Evolutionary conservation across 371 early-diverging fungal species (phyloP).

Genomic region (Neoconidiobolus thromboides): DNA sequence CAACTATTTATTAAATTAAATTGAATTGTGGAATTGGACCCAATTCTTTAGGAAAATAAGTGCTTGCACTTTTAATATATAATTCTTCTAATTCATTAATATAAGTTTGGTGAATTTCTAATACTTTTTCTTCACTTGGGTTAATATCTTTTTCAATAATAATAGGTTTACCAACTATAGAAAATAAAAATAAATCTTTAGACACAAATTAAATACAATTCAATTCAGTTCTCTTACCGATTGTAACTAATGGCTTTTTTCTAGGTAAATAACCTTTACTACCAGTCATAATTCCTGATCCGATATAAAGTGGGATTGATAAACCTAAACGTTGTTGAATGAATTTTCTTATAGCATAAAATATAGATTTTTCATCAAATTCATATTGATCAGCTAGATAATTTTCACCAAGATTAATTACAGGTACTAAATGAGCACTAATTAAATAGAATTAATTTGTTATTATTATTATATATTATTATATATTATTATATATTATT

Average conservation of each 20-base stretch:
- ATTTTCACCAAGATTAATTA: slow-evolving; percentile 68
- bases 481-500: neutral
- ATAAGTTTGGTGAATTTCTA: neutral
- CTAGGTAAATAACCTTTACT: slow-evolving; percentile 2
- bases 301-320: slow-evolving; percentile 40
- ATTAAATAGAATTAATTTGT: neutral
- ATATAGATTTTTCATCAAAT: neutral
- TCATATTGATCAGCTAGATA: slow-evolving; percentile 36
- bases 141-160: neutral
- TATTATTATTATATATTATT: neutral
- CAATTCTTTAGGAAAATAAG: too few species aligned
- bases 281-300: slow-evolving; percentile 34
- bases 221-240: neutral
- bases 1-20: too few species aligned
- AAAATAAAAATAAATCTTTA: neutral
- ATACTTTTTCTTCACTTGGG: neutral
- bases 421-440: slow-evolving; percentile 45
- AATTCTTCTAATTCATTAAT: neutral
- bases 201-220: neutral
- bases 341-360: slow-evolving; percentile 1
- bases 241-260: neutral
- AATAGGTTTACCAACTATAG: slow-evolving; percentile 2
- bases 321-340: slow-evolving; percentile 8
- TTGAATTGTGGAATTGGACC: too few species aligned
- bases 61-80: slow-evolving; percentile 19